Evolutionary conservation across 257 asterid species (phyloP), one percentile per base, ranked within the genome.

Genomic region (Echium plantagineum): DNA sequence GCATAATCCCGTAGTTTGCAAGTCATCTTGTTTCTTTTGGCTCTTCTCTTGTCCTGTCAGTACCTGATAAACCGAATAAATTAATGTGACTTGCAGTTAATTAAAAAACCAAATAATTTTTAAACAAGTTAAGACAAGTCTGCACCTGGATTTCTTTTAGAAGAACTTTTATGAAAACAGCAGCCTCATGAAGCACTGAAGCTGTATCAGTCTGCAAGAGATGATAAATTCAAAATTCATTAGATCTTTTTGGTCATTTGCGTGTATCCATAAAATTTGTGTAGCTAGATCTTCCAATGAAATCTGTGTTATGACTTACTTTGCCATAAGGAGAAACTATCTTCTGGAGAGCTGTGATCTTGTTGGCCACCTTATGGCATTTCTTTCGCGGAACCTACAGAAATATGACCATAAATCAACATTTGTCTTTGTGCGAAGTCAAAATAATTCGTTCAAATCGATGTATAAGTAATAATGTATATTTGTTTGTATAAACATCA

Each of bases 301-400:
- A 6, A 8, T 21, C 9, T 21, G 13, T 57, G 2, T 15, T 8
- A 20, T 60, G n/a, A 8, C 42, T 66, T 48, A 80, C 91, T 85
- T 83, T 83, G 63, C 91, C 91, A 71, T 80, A 81, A 47, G 91
- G 91, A 53, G 91, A 83, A 57, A 83, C 91, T 47, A 83, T 67
- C 65, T 83, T 83, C 48, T 83, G 87, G 32, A 83, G 87, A 46
- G 80, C 74, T 35, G 91, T 83, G 69, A 83, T 74, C 67, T 69
- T 80, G 71, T 83, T 80, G 0, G 80, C 79, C 59, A 83, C 67
- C 69, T 81, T 78, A 54, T 80, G 87, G 69, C 83, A 80, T 61
- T 78, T 83, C 60, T 69, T 73, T 5, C 52, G 61, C 17, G 70
- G 68, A 32, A 30, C 70, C 72, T 73, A 59, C 53, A 19, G 21